A percentile compares a stretch with the other conserved stretches of the same genome.
Evolutionary conservation across 257 asterid species (phyloP).

Genomic region (Fraxinus excelsior): DNA sequence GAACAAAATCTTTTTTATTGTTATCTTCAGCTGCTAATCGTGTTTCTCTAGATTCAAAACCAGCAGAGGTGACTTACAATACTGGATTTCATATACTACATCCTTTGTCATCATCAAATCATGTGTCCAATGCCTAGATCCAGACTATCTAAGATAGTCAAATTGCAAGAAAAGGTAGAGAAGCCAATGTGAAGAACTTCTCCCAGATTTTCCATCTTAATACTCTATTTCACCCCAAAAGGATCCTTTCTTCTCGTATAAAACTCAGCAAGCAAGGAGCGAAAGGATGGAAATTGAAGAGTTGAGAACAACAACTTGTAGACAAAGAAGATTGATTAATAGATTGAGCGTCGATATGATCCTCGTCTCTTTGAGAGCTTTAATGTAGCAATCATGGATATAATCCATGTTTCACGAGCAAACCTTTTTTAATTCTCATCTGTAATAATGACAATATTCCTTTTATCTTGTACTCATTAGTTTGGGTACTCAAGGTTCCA

Average conservation of each 20-base stretch:
- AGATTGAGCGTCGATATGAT: background rate
- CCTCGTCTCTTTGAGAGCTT: background rate
- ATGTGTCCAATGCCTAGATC: background rate
- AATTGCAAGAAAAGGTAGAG: background rate
- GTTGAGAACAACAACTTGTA: background rate
- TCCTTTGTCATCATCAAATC: background rate
- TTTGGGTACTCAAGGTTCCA: background rate
- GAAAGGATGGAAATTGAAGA: background rate
- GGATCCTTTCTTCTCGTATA: background rate
- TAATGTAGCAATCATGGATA: background rate
- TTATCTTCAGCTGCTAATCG: background rate
- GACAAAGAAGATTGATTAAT: background rate
- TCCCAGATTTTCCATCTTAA: background rate
- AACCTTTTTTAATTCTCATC: background rate
- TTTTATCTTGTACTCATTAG: background rate
- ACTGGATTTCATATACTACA: background rate
- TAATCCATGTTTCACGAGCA: background rate
- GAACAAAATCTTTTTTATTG: background rate
- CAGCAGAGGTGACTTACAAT: background rate
- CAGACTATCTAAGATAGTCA: background rate
- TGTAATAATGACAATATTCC: background rate
- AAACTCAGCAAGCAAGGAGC: background rate
- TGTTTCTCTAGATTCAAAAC: background rate
- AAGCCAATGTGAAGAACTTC: background rate
- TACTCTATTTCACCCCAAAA: background rate